Evolutionary conservation across 345 rosid species (phyloP).

Genomic region (Orychophragmus violaceus): DNA sequence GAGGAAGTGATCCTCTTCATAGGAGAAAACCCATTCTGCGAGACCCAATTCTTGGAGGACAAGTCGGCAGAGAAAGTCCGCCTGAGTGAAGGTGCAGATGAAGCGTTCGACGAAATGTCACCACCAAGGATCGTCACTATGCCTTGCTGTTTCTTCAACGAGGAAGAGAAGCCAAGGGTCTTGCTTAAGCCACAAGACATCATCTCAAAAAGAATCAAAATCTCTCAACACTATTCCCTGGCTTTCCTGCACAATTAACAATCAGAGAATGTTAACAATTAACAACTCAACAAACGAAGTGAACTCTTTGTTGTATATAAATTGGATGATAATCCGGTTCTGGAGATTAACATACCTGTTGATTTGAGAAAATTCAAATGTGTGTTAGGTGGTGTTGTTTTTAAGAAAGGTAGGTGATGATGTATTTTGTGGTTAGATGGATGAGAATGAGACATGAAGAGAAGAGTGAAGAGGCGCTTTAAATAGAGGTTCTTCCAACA

Average conservation of each 20-base stretch:
- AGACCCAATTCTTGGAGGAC: conserved; percentile 69
- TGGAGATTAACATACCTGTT: conserved; percentile 15
- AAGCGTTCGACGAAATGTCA: conserved; percentile 17
- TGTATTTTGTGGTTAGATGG: conserved; percentile 11
- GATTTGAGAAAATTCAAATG: neutral
- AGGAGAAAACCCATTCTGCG: conserved; percentile 42
- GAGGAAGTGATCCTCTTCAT: conserved; percentile 59
- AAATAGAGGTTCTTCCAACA: conserved; percentile 32
- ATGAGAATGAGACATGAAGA: conserved; percentile 24
- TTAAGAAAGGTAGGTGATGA: neutral
- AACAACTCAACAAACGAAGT: conserved; percentile 2
- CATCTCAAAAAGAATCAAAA: conserved; percentile 4
- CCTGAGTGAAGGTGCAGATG: conserved; percentile 49
- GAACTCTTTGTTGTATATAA: neutral
- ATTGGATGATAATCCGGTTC: neutral
- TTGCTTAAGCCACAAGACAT: conserved; percentile 47
- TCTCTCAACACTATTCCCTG: neutral
- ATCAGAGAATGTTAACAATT: conserved; percentile 31
- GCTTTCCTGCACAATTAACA: conserved; percentile 29
- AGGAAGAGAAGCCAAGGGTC: conserved; percentile 41
- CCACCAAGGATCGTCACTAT: conserved; percentile 68
- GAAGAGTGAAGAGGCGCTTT: conserved; percentile 32
- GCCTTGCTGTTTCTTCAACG: conserved; percentile 57
- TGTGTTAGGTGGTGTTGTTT: neutral
- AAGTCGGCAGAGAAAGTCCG: conserved; percentile 83